Conservation (phyloP, 2,329 filamentous ascomycete genomes). For the Sporothrix mexicana region DNA sequence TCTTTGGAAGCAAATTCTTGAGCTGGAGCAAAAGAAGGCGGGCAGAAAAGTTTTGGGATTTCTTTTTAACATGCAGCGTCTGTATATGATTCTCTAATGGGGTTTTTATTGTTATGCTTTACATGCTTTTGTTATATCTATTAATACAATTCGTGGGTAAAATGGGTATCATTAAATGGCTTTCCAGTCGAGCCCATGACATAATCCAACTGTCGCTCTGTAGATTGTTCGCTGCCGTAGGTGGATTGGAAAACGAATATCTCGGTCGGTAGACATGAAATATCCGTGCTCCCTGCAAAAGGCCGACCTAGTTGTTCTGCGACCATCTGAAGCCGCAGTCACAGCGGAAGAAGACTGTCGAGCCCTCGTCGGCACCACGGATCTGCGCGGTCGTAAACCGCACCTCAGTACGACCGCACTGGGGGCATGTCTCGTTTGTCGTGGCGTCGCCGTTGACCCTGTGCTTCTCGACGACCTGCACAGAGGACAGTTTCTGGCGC, state of each 20-base stretch:
- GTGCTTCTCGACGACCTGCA: conserved; percentile 79
- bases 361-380: conserved; percentile 92
- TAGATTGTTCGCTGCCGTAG: background rate
- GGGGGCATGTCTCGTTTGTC: conserved; percentile 73
- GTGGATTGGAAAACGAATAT: background rate
- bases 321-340: conserved; percentile 78
- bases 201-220: background rate
- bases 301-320: conserved; percentile 59
- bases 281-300: no score
- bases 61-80: conserved; percentile 17
- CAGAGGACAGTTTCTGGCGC: conserved; percentile 83
- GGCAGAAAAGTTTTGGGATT: conserved; percentile 16
- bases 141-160: conserved; percentile 21
- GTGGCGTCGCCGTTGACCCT: conserved; percentile 75
- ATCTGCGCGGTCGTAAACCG: conserved; percentile 85
- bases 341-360: conserved; percentile 88
- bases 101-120: conserved; percentile 10
- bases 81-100: conserved; percentile 14
- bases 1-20: background rate
- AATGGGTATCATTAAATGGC: conserved; percentile 32
- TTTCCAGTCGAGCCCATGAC: background rate
- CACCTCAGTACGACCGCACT: conserved; percentile 82
- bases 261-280: background rate
- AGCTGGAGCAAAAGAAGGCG: background rate
- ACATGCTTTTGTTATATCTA: conserved; percentile 13